Evolutionary conservation across 208 protist genomes (phyloP).

Genomic region (Trypanosoma platydactyli): DNA sequence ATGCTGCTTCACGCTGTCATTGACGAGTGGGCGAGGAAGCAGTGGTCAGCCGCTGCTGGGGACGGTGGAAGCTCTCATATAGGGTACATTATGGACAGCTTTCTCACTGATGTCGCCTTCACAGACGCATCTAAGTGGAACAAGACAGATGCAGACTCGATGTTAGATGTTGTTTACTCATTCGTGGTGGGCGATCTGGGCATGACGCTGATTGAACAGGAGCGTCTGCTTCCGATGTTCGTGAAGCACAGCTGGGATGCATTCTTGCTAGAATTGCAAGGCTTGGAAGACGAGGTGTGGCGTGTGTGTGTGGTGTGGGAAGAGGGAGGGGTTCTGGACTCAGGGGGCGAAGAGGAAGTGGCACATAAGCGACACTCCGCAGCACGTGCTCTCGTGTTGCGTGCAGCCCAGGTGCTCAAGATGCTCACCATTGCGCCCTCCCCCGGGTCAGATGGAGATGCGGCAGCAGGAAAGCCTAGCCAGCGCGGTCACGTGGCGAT

Average conservation of each 20-base stretch:
- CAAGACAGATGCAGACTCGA: neutral
- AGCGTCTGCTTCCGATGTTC: slow-evolving; percentile 14
- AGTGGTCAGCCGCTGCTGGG: neutral
- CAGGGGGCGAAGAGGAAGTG: neutral
- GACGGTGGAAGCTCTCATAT: neutral
- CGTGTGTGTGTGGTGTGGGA: neutral
- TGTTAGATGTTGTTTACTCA: slow-evolving; percentile 9
- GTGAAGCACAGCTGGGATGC: slow-evolving; percentile 15
- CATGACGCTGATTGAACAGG: slow-evolving; percentile 25
- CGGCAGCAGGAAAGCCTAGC: no score
- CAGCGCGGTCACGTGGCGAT: slow-evolving; percentile 18
- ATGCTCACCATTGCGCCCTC: slow-evolving; percentile 3
- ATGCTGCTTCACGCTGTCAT: slow-evolving; percentile 21
- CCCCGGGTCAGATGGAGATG: neutral
- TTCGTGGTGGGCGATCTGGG: slow-evolving; percentile 16
- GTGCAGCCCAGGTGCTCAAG: slow-evolving; percentile 5
- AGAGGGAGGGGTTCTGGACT: neutral
- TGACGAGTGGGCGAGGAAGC: slow-evolving; percentile 12
- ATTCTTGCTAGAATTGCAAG: slow-evolving; percentile 14
- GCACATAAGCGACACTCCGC: neutral
- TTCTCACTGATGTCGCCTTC: slow-evolving; percentile 22
- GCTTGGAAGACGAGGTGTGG: slow-evolving; percentile 13
- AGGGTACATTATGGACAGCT: slow-evolving; percentile 17
- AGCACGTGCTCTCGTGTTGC: slow-evolving; percentile 8
- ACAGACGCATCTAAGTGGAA: slow-evolving; percentile 14